Evolutionary conservation across 805 yeast species (phyloP).

Genomic region (Metschnikowia continentalis): DNA sequence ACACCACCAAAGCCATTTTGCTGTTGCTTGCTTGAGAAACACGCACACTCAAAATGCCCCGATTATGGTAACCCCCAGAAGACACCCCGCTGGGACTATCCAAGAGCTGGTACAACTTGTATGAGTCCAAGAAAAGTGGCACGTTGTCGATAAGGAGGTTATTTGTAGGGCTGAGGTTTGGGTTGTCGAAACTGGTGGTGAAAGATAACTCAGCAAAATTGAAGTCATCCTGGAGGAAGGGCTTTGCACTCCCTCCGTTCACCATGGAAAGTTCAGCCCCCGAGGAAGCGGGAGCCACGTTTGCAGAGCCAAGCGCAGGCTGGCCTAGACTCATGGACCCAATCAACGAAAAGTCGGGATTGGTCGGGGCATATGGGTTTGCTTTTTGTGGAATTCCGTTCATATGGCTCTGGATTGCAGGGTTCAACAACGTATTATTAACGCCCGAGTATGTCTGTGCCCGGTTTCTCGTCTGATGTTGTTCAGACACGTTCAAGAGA

Average conservation of each 20-base stretch:
- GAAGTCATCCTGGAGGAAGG: slow-evolving; percentile 49
- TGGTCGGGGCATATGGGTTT: background rate
- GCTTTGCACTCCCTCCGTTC: slow-evolving; percentile 5
- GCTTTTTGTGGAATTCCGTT: background rate
- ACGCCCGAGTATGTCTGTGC: slow-evolving; percentile 41
- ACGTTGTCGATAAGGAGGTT: slow-evolving; percentile 76
- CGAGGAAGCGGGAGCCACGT: slow-evolving; percentile 3
- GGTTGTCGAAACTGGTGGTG: slow-evolving; percentile 70
- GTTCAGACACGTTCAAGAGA: slow-evolving; percentile 21
- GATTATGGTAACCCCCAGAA: slow-evolving; percentile 56
- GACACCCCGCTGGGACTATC: slow-evolving; percentile 26
- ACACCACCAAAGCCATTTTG: slow-evolving; percentile 56
- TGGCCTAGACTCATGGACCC: slow-evolving; percentile 1
- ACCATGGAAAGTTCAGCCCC: slow-evolving; percentile 2
- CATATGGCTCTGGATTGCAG: background rate
- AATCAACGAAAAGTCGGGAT: background rate
- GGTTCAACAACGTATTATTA: slow-evolving; percentile 8
- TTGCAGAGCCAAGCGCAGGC: slow-evolving; percentile 5
- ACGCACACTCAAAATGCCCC: slow-evolving; percentile 57
- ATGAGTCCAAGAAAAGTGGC: slow-evolving; percentile 64
- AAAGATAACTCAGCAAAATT: slow-evolving; percentile 56
- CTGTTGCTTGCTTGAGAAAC: slow-evolving; percentile 18
- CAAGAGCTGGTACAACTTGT: slow-evolving; percentile 26
- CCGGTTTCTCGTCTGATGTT: slow-evolving; percentile 25
- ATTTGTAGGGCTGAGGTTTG: slow-evolving; percentile 70